Evolutionary conservation across 2,329 filamentous ascomycete species (phyloP).

Genomic region (Pseudogymnoascus sp.): DNA sequence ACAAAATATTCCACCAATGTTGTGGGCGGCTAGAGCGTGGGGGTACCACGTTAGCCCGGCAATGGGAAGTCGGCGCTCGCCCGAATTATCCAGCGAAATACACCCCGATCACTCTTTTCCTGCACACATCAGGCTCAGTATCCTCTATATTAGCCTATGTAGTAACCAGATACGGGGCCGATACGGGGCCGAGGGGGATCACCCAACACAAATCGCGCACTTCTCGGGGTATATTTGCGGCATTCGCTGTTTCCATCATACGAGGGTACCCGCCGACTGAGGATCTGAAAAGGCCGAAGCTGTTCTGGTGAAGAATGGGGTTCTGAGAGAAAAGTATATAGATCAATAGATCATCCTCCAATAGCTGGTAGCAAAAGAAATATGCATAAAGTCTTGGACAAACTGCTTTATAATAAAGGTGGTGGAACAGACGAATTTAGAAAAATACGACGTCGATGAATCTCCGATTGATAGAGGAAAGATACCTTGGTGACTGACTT

Average conservation of each 20-base stretch:
- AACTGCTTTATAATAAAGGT: not conserved
- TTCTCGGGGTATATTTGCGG: not conserved
- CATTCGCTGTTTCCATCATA: not conserved
- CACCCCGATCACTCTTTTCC: not conserved
- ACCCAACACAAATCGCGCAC: not conserved
- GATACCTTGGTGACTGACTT: not conserved
- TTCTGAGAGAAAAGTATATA: not conserved
- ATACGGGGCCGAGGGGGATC: not conserved
- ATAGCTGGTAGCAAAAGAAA: not conserved
- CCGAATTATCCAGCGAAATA: conserved; percentile 5
- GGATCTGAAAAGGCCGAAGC: not conserved
- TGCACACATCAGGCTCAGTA: not conserved
- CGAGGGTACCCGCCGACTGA: not conserved
- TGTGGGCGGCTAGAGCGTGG: not conserved
- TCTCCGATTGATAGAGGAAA: not conserved
- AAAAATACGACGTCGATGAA: not conserved
- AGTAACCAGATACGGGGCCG: not conserved
- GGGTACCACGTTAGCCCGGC: not conserved
- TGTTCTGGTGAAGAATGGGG: not conserved
- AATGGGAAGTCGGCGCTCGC: not conserved
- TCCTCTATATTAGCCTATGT: not conserved
- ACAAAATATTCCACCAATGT: conserved; percentile 7
- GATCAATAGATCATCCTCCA: not conserved
- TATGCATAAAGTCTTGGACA: not conserved
- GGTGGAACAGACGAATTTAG: not conserved